Percentiles rank a stretch among this genome's conserved stretches.
Evolutionary conservation across 352 stramenopile species (phyloP).

Genomic region (Thraustochytrium sp.): DNA sequence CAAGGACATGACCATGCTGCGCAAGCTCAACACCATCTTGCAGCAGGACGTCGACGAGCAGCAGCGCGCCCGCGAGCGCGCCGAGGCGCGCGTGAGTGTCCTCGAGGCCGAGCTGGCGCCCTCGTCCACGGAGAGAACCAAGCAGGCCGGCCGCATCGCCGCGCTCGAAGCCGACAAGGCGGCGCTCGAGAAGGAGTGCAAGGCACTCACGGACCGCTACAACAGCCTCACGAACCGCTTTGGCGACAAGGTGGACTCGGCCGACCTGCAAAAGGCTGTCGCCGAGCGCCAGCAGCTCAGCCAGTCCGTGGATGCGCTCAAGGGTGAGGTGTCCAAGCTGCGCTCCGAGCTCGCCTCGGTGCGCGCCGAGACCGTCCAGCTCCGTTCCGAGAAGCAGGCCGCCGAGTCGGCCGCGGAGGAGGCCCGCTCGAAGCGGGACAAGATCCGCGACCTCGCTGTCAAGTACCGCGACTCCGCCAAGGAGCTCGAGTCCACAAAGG

Average conservation of each 20-base stretch:
- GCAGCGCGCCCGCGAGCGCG: background rate
- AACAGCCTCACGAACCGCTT: slow-evolving; percentile 36
- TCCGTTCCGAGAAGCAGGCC: background rate
- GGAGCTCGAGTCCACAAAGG: background rate
- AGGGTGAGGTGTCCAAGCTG: background rate
- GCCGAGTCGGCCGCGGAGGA: background rate
- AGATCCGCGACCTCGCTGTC: background rate
- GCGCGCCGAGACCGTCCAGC: background rate
- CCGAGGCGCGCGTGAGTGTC: background rate
- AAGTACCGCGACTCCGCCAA: background rate
- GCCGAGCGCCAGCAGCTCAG: background rate
- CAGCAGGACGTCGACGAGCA: slow-evolving; percentile 16
- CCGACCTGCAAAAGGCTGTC: slow-evolving; percentile 37
- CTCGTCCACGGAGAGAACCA: background rate
- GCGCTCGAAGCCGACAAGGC: slow-evolving; percentile 41
- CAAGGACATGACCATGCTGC: slow-evolving; percentile 36
- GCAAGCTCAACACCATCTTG: slow-evolving; percentile 43
- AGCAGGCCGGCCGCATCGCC: background rate
- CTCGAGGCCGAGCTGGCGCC: background rate
- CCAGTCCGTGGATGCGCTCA: background rate
- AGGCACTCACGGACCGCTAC: slow-evolving; percentile 13
- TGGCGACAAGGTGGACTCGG: slow-evolving; percentile 47
- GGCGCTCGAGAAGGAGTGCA: slow-evolving; percentile 38
- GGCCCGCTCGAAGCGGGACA: background rate
- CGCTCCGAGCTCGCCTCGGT: background rate